Conservation (phyloP, 306 rosid genomes). For the Ammopiptanthus mongolicus region DNA sequence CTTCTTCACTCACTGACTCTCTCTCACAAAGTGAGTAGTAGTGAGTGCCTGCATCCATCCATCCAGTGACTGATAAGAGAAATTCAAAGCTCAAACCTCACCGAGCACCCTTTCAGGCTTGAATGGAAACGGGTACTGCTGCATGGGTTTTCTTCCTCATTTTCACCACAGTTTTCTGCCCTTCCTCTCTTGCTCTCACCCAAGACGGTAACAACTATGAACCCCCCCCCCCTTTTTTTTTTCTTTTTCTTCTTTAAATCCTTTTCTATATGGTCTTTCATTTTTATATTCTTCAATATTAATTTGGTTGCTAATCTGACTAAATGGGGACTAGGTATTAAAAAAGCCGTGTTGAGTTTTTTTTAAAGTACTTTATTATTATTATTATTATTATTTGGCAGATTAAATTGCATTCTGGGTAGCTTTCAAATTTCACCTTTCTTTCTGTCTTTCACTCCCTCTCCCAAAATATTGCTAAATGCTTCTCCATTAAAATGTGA, state of each 20-base stretch:
- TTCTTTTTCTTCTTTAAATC: not conserved
- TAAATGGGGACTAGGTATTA: not conserved
- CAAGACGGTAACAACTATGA: slow-evolving; percentile 61
- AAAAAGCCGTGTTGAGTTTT: not conserved
- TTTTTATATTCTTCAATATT: not conserved
- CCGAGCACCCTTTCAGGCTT: slow-evolving; percentile 9
- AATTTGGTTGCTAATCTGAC: not conserved
- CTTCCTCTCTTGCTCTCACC: slow-evolving; percentile 58
- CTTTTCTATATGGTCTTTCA: not conserved
- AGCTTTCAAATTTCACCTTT: not conserved
- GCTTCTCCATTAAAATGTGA: not conserved
- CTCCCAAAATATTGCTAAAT: not conserved
- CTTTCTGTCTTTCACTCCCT: not conserved
- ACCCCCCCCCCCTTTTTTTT: not conserved
- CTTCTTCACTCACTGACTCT: not conserved
- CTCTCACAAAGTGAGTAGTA: not conserved
- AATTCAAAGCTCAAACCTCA: slow-evolving; percentile 22
- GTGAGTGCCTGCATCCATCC: not conserved
- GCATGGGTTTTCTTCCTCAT: slow-evolving; percentile 35
- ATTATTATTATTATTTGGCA: not conserved
- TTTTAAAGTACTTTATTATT: not conserved
- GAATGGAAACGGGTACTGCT: slow-evolving; percentile 40
- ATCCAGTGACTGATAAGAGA: not conserved
- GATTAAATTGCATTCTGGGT: not conserved
- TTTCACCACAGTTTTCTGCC: slow-evolving; percentile 23